Percentiles rank a stretch among this genome's conserved stretches.
Conservation (phyloP, 148 eudicot genomes). For the Amaranthus hypochondriacus region DNA sequence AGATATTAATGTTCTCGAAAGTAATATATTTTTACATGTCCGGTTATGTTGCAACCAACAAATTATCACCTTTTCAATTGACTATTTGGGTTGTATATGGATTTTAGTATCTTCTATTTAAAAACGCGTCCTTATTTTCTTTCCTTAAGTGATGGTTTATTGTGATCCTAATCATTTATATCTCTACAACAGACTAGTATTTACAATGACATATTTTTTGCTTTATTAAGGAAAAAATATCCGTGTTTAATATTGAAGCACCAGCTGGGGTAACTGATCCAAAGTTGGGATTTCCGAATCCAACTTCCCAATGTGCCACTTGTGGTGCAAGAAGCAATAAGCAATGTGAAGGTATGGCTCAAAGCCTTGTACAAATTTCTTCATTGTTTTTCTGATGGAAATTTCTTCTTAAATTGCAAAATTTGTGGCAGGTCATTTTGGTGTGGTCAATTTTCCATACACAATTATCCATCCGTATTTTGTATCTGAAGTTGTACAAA, state of each 20-base stretch:
- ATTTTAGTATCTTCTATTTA: background rate
- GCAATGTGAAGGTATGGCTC: constrained; percentile 70
- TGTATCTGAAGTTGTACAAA: constrained; percentile 67
- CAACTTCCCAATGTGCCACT: constrained; percentile 55
- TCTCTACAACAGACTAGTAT: background rate
- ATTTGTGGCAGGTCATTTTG: constrained; percentile 79
- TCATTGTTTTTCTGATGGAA: background rate
- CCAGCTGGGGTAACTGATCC: constrained; percentile 72
- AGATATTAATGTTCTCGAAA: background rate
- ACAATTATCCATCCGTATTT: constrained; percentile 78
- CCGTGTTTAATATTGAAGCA: constrained; percentile 51
- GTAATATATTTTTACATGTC: background rate
- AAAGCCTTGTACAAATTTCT: background rate
- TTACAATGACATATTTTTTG: background rate
- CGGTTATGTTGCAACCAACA: background rate
- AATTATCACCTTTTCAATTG: background rate
- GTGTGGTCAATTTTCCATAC: constrained; percentile 58
- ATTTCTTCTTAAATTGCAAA: background rate
- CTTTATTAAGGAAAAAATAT: constrained; percentile 51
- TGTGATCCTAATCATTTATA: background rate
- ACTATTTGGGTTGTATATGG: background rate
- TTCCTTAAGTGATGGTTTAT: background rate
- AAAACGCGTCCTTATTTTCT: background rate
- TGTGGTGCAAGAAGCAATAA: constrained; percentile 62
- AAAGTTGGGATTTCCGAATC: constrained; percentile 79